Evolutionary conservation across 495 filamentous ascomycete species (phyloP), one percentile per base, ranked within the genome.

Genomic region (Neurospora intermedia): DNA sequence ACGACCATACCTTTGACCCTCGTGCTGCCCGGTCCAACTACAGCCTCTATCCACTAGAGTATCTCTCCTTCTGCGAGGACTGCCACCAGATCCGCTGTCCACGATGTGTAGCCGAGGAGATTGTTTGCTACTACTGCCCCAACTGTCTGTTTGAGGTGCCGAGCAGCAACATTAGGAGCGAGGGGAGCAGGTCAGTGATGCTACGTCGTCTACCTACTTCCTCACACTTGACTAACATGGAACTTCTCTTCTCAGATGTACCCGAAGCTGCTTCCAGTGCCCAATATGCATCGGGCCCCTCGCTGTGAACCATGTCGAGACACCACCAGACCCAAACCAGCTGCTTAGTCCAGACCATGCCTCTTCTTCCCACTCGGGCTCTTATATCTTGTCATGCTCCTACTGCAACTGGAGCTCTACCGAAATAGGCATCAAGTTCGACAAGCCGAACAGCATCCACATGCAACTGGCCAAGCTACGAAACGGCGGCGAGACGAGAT

Each of bases 81-180:
- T 99, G 96, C 80, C 93, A 96, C 75, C 90, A 97, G 82, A 95
- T 99, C 71, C 91, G 94, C 75, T 99, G 96, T 78, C 93, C 94
- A 8, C 87, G 94, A 80, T 99, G 96, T 78, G 93, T 94, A 23
- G 85, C 90, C 31, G 96, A 99, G 78, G 96, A 99, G 82, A 92
- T 97, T 54, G 89, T 96, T 69, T 93, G 91, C 73, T 97, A 92
- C 87, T 99, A 91, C 78, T 99, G 96, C 79, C 96, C 96, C n/a
- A 94, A 87, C 80, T 99, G 96, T 81, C 81, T 98, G 72, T 98
- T 98, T 77, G 96, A 99, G 82, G 94, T 96, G 43, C 93, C 94
- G 11, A 95, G 91, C 78, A 94, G 91, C 77, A 92, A 91, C 80
- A 88, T 98, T 41, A 94, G 93, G 83, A 91, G 88, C 75, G 96